These are phyloP conservation scores for Dryadomyces quercus-mongolicae DNA, from an alignment of 2,329 filamentous ascomycete species.

Conservation along the genomic window DNA sequence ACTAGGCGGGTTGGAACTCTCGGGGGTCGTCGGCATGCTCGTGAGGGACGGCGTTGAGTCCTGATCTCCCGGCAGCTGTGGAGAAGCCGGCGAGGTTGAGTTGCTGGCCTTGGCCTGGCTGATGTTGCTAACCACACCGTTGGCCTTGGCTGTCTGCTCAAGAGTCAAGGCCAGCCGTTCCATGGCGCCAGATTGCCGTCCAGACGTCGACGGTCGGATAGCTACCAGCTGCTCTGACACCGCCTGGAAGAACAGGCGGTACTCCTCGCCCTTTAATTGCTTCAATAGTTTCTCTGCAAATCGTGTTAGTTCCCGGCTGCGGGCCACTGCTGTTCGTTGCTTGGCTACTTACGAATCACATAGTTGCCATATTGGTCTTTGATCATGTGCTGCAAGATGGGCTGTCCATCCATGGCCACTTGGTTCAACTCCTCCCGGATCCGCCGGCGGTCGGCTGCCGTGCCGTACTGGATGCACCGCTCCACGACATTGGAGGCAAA, in stretches of 20 bases:
- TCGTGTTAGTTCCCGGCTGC: conserved; percentile 11
- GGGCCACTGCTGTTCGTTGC: no score
- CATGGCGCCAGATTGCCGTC: conserved; percentile 54
- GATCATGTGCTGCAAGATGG: conserved; percentile 64
- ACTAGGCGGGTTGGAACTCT: conserved; percentile 54
- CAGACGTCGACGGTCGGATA: conserved; percentile 52
- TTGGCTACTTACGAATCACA: conserved; percentile 70
- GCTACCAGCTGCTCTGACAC: conserved; percentile 49
- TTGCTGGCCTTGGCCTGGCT: not conserved
- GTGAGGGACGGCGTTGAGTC: conserved; percentile 54
- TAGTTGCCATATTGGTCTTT: conserved; percentile 93
- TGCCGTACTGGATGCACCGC: conserved; percentile 69
- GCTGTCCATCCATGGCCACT: conserved; percentile 51
- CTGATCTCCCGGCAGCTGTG: conserved; percentile 31
- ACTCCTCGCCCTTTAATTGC: conserved; percentile 47
- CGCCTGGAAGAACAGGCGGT: conserved; percentile 46
- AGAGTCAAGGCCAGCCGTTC: conserved; percentile 37
- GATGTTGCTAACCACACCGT: not conserved
- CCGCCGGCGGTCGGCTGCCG: conserved; percentile 52
- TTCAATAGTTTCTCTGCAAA: conserved; percentile 64
- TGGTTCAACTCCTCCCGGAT: conserved; percentile 55
- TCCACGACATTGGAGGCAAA: conserved; percentile 96
- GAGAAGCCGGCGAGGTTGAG: conserved; percentile 17
- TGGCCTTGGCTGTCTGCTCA: conserved; percentile 21
- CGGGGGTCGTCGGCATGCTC: conserved; percentile 56